Evolutionary conservation across 2,329 filamentous ascomycete species (phyloP).

Genomic region (Basipetospora chlamydospora): DNA sequence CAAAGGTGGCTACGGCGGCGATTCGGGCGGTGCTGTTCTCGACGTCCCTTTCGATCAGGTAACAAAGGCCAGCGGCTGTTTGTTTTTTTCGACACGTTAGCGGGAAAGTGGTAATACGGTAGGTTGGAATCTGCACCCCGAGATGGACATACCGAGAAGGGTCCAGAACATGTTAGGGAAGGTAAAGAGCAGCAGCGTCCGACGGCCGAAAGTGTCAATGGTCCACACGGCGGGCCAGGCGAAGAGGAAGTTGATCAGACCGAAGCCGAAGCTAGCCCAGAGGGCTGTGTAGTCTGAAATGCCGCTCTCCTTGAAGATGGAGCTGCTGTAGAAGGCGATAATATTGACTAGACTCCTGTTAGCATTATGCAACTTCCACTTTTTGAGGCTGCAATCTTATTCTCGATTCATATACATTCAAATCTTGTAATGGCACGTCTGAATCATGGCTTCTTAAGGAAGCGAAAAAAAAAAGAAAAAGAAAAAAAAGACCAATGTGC

Average conservation of each 20-base stretch:
- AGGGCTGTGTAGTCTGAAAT: slow-evolving; percentile 23
- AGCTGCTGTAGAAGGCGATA: slow-evolving; percentile 33
- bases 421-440: no score
- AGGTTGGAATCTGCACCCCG: no score
- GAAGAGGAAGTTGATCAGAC: slow-evolving; percentile 47
- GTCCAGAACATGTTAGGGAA: slow-evolving; percentile 53
- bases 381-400: no score
- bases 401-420: no score
- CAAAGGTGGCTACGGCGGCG: slow-evolving; percentile 42
- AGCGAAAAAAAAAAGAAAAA: no score
- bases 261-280: slow-evolving; percentile 28
- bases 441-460: no score
- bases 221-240: slow-evolving; percentile 53
- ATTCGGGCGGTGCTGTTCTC: slow-evolving; percentile 27
- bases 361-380: neutral
- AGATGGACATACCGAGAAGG: slow-evolving; percentile 27
- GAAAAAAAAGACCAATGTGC: no score
- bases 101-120: no score
- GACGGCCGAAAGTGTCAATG: slow-evolving; percentile 52
- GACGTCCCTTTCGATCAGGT: slow-evolving; percentile 16
- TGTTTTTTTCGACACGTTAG: neutral
- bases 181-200: slow-evolving; percentile 46
- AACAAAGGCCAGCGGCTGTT: slow-evolving; percentile 23
- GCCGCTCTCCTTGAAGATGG: slow-evolving; percentile 29
- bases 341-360: slow-evolving; percentile 23